Evolutionary conservation across 257 asterid genomes (phyloP), one percentile per base, ranked within the genome.

Genomic region (Plectranthus barbatus): DNA sequence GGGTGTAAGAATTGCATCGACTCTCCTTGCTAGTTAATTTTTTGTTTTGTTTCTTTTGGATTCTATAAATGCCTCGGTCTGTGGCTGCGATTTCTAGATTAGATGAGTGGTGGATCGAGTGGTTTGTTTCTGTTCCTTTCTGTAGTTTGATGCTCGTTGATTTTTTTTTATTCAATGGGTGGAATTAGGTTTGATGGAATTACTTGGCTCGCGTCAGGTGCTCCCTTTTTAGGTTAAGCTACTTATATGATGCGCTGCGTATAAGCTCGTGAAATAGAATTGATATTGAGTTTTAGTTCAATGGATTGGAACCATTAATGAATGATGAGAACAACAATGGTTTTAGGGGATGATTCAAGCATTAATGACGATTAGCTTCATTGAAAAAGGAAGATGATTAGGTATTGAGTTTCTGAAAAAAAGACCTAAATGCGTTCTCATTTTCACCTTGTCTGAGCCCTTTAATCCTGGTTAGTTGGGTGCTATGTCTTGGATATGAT

Each of bases 1-100:
- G 64, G 53, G 51, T 54, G 66, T 53, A 54, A 45, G 62, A 67
- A 51, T 73, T 61, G 52, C 53, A 10, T 64, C 19, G 11, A 15
- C 39, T 53, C 33, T 63, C 54, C 10, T 46, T 26, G 17, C 7
- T 6, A 56, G 47, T 71, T 56, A 46, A 13, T n/a, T n/a, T n/a
- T n/a, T n/a, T n/a, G 36, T 45, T 37, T 10, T 53, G 0, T 12
- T 62, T 21, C 21, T 13, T 15, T n/a, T 36, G 13, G 44, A 33
- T 58, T 40, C 19, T 20, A n/a, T 8, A 1, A 7, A 7, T 8
- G 50, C 26, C 13, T 46, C 45, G 20, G 41, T 17, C 31, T 23
- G 24, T 62, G 44, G 49, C 49, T 63, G 5, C 31, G 51, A 64
- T 57, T 59, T 63, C 23, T 54, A 41, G 13, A 49, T 54, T 36